Conservation (phyloP, 73 alveolate species). For the Paramecium biaurelia region DNA sequence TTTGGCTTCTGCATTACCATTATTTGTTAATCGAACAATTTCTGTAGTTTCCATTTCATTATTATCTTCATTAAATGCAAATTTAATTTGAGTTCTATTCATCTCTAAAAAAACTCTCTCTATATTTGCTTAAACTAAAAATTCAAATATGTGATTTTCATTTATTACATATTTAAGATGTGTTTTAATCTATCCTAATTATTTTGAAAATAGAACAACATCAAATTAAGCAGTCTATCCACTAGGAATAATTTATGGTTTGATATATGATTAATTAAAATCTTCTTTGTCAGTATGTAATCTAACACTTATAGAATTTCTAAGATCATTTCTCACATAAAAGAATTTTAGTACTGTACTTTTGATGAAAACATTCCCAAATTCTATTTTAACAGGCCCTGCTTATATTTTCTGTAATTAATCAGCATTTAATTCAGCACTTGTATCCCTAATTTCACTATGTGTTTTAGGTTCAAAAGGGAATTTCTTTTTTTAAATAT, state of each 20-base stretch:
- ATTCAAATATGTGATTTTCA: conserved; percentile 88
- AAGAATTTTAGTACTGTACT: conserved; percentile 86
- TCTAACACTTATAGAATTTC: conserved; percentile 91
- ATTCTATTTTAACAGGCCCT: conserved; percentile 90
- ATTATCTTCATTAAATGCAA: conserved; percentile 92
- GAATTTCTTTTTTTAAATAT: conserved; percentile 75
- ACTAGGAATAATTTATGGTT: conserved; percentile 92
- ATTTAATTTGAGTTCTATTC: conserved; percentile 72
- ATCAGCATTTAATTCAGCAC: conserved; percentile 86
- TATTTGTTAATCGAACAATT: conserved; percentile 86
- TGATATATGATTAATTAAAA: conserved; percentile 78
- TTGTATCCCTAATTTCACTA: conserved; percentile 96
- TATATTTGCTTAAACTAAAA: conserved; percentile 89
- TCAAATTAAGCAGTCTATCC: conserved; percentile 98
- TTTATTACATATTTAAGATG: conserved; percentile 92
- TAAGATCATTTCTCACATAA: conserved; percentile 91
- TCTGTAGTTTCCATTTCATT: conserved; percentile 93
- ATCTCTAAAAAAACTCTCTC: conserved; percentile 84
- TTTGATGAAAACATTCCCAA: conserved; percentile 91
- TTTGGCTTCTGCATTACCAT: conserved; percentile 95
- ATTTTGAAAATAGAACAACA: conserved; percentile 77
- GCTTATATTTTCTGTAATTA: conserved; percentile 91
- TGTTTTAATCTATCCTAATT: conserved; percentile 76
- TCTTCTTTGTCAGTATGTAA: conserved; percentile 85
- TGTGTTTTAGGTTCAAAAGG: conserved; percentile 92